Evolutionary conservation across 495 filamentous ascomycete species (phyloP).

Genomic region (Lophium mytilinum): DNA sequence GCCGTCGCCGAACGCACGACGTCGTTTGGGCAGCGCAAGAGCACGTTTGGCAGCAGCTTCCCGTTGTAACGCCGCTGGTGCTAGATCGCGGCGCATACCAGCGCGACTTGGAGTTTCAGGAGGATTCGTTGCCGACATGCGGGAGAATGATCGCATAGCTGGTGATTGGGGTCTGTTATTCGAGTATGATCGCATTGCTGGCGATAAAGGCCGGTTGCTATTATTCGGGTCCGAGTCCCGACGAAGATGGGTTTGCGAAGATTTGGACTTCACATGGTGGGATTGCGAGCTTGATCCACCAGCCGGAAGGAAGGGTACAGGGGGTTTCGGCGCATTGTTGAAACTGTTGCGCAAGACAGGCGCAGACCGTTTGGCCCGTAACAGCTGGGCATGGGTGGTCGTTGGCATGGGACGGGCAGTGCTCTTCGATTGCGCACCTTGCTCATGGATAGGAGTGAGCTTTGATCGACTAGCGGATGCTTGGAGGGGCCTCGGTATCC

Average conservation of each 20-base stretch:
- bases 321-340: constrained; percentile 37
- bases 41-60: constrained; percentile 56
- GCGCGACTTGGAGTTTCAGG: constrained; percentile 38
- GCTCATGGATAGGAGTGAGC: constrained; percentile 88
- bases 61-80: constrained; percentile 39
- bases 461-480: constrained; percentile 61
- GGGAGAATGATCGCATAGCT: constrained; percentile 42
- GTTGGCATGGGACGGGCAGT: constrained; percentile 63
- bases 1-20: constrained; percentile 77
- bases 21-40: constrained; percentile 63
- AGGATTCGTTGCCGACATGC: constrained; percentile 41
- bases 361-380: constrained; percentile 81
- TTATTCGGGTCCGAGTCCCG: constrained; percentile 56
- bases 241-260: constrained; percentile 59
- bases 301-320: constrained; percentile 72
- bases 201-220: constrained; percentile 40
- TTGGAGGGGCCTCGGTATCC: constrained; percentile 49
- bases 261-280: constrained; percentile 69
- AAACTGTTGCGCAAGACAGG: constrained; percentile 60
- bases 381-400: constrained; percentile 62
- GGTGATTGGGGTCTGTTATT: no score
- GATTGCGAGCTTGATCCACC: constrained; percentile 66
- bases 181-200: constrained; percentile 14
- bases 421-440: constrained; percentile 64
- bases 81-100: constrained; percentile 33